A percentile compares a stretch with the other conserved stretches of the same genome.
phyloP scores from a whole-genome alignment of 768 basidiomycete species.

The Tulasnella sp. region DNA sequence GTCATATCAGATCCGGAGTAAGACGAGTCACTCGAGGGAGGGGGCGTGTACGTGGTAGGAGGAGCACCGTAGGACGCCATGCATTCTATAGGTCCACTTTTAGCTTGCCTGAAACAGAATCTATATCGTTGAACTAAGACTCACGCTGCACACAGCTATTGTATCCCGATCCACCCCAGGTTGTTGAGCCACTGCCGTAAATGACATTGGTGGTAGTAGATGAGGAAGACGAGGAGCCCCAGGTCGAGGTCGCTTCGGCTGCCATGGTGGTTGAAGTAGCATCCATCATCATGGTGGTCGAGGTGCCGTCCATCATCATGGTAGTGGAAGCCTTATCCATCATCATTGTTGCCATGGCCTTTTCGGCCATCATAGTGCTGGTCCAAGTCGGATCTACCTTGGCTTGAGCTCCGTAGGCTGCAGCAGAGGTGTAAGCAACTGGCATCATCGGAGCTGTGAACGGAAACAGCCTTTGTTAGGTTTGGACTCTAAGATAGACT shows the following conservation, averaged over 20 bases:
- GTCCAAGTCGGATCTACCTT: conserved; percentile 27
- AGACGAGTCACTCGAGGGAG: conserved; percentile 8
- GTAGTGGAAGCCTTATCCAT: neutral
- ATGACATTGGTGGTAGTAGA: neutral
- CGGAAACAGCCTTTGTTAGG: too few relatives aligned
- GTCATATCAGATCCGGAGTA: neutral
- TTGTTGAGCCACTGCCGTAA: conserved; percentile 16
- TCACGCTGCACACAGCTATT: conserved; percentile 60
- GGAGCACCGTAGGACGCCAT: conserved; percentile 37
- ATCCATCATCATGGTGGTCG: neutral
- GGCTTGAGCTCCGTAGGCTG: conserved; percentile 33
- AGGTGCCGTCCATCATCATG: neutral
- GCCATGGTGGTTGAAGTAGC: conserved; percentile 9
- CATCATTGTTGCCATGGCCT: neutral
- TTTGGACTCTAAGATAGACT: too few relatives aligned
- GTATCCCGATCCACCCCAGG: conserved; percentile 35
- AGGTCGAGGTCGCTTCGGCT: neutral
- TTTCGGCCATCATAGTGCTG: neutral
- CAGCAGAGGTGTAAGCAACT: conserved; percentile 9
- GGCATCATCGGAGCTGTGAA: neutral
- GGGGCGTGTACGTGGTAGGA: conserved; percentile 25
- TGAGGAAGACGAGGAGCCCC: conserved; percentile 1
- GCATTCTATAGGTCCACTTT: conserved; percentile 57
- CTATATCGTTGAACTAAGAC: conserved; percentile 26
- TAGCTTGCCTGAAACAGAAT: too few relatives aligned